phyloP scores from a whole-genome alignment of 225 moss, liverwort and hornwort genomes.

The Marchantia polymorpha region DNA sequence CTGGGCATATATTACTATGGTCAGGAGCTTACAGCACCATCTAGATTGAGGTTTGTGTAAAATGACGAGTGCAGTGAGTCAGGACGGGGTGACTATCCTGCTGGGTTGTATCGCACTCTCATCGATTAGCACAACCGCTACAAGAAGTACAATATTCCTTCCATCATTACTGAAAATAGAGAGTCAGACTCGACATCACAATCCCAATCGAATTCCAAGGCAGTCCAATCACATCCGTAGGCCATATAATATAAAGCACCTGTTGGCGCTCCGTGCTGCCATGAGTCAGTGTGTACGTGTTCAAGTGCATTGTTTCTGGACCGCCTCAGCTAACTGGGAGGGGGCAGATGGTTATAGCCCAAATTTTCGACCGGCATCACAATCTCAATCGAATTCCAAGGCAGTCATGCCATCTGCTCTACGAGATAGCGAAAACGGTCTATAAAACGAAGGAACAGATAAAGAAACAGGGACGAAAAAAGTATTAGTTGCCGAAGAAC shows the following conservation, averaged over 20 bases:
- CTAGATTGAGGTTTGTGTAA: conserved; percentile 80
- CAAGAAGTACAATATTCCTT: conserved; percentile 72
- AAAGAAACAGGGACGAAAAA: conserved; percentile 78
- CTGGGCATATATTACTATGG: conserved; percentile 98
- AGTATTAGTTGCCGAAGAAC: conserved; percentile 59
- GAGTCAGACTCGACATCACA: conserved; percentile 91
- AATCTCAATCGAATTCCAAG: conserved; percentile 72
- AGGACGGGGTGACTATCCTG: conserved; percentile 94
- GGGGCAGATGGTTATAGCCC: conserved; percentile 99
- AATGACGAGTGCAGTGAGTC: conserved; percentile 96
- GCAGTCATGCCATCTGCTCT: conserved; percentile 75
- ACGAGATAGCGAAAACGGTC: conserved; percentile 85
- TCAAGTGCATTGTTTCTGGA: conserved; percentile 99
- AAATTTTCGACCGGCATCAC: conserved; percentile 84
- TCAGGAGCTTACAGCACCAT: conserved; percentile 85
- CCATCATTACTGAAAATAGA: conserved; percentile 92
- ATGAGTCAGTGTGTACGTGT: conserved; percentile 90
- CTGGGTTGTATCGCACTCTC: conserved; percentile 83
- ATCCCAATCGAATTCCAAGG: too few relatives aligned
- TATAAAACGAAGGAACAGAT: conserved; percentile 78
- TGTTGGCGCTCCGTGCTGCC: conserved; percentile 83
- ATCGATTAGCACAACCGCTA: conserved; percentile 83
- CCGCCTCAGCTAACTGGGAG: conserved; percentile 98
- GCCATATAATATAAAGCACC: conserved; percentile 89
- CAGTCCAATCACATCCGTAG: conserved; percentile 92